phyloP scores from a whole-genome alignment of 768 basidiomycete genomes.

The Xerocomellus intermedius region DNA sequence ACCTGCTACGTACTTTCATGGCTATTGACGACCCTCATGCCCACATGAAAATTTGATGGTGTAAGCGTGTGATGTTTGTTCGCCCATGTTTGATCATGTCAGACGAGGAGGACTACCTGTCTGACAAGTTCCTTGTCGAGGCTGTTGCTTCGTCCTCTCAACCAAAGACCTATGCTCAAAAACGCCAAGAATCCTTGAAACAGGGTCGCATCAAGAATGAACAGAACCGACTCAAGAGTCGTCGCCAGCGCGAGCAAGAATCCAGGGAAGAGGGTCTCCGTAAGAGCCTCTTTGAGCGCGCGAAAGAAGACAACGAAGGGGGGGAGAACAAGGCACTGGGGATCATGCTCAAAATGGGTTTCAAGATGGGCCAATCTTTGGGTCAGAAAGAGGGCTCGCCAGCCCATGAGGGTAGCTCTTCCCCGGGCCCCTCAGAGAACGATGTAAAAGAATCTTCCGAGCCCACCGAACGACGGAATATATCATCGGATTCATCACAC shows the following conservation, averaged over 20 bases:
- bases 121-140: conserved; percentile 75
- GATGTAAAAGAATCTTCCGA: conserved; percentile 1
- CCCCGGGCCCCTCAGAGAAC: conserved; percentile 1
- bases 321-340: conserved; percentile 71
- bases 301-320: conserved; percentile 53
- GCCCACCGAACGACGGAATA: neutral
- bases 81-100: conserved; percentile 46
- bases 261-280: conserved; percentile 74
- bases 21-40: conserved; percentile 29
- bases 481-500: conserved; percentile 34
- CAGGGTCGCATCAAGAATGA: conserved; percentile 63
- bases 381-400: conserved; percentile 40
- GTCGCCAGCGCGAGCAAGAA: conserved; percentile 66
- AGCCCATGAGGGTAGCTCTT: neutral
- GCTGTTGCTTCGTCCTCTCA: conserved; percentile 33
- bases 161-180: conserved; percentile 66
- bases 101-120: conserved; percentile 81
- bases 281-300: conserved; percentile 78
- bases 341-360: conserved; percentile 96
- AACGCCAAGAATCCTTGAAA: conserved; percentile 63
- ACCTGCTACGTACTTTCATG: conserved; percentile 30
- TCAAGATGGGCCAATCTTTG: conserved; percentile 78
- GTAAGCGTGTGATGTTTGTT: conserved; percentile 23
- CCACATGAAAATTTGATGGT: neutral
- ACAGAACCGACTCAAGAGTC: conserved; percentile 61